phyloP scores from a whole-genome alignment of 176 grass and related monocot species.

The Carex scoparia region DNA sequence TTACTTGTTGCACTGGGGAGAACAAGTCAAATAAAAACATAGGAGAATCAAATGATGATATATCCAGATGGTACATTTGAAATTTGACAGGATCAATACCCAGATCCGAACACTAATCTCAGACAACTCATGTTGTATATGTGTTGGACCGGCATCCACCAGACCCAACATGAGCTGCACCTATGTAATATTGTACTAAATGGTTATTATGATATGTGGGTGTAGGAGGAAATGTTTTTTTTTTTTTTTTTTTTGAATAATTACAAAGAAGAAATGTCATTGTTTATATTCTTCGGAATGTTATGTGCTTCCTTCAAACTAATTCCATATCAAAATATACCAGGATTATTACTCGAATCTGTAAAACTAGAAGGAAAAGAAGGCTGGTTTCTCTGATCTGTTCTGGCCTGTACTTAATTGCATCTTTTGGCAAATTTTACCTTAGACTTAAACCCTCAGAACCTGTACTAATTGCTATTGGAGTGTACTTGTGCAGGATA shows the following conservation, averaged over 20 bases:
- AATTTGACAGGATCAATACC: background rate
- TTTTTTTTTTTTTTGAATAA: background rate
- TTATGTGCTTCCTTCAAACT: background rate
- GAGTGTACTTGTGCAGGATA: slow-evolving; percentile 46
- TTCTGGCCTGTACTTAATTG: background rate
- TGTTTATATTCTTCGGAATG: background rate
- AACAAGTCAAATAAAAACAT: background rate
- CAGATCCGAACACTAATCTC: background rate
- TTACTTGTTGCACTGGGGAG: background rate
- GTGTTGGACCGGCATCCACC: background rate
- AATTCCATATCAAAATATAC: background rate
- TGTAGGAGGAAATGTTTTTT: background rate
- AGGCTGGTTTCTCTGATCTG: background rate
- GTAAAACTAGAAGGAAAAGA: background rate
- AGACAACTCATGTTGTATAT: background rate
- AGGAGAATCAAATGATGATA: background rate
- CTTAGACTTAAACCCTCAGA: background rate
- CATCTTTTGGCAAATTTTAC: background rate
- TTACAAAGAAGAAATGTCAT: background rate
- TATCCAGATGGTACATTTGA: background rate
- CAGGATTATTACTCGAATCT: slow-evolving; percentile 1
- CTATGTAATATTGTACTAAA: background rate
- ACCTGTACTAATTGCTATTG: background rate
- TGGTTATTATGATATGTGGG: background rate
- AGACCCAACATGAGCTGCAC: background rate